Conservation (phyloP, 441 rosid genomes). For the Jatropha multifida region DNA sequence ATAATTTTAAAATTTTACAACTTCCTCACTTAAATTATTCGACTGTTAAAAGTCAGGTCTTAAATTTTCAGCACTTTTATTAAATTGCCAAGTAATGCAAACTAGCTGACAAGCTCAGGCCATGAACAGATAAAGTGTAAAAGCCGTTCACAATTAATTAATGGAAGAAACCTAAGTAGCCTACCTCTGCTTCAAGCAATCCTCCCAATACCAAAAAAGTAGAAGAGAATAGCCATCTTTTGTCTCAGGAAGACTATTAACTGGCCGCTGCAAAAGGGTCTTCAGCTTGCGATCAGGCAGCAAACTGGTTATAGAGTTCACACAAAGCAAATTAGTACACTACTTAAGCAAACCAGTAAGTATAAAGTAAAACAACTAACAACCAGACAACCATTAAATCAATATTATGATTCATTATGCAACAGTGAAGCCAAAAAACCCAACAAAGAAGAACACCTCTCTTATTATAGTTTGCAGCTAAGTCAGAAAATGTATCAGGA, state of each 20-base stretch:
- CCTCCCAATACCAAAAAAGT: conserved; percentile 96
- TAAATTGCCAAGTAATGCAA: not conserved
- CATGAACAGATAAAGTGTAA: not conserved
- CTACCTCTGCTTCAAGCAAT: conserved; percentile 90
- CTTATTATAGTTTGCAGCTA: not conserved
- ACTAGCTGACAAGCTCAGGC: not conserved
- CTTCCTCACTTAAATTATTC: too few species aligned
- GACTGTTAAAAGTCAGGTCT: too few species aligned
- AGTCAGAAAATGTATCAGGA: not conserved
- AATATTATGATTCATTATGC: not conserved
- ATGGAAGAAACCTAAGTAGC: not conserved
- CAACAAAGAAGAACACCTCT: not conserved
- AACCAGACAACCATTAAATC: not conserved
- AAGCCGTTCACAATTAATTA: not conserved
- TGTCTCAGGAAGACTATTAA: conserved; percentile 65
- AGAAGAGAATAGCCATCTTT: conserved; percentile 94
- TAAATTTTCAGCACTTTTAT: not conserved
- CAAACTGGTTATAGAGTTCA: conserved; percentile 41
- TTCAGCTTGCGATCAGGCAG: conserved; percentile 94
- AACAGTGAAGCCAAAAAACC: not conserved
- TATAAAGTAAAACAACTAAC: conserved; percentile 5
- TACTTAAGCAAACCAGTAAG: not conserved
- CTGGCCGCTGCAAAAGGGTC: conserved; percentile 76
- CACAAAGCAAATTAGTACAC: conserved; percentile 7
- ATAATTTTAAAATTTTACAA: too few species aligned